Conservation (phyloP, 1,284 basidiomycete species). For the Ceratobasidium sp. region DNA sequence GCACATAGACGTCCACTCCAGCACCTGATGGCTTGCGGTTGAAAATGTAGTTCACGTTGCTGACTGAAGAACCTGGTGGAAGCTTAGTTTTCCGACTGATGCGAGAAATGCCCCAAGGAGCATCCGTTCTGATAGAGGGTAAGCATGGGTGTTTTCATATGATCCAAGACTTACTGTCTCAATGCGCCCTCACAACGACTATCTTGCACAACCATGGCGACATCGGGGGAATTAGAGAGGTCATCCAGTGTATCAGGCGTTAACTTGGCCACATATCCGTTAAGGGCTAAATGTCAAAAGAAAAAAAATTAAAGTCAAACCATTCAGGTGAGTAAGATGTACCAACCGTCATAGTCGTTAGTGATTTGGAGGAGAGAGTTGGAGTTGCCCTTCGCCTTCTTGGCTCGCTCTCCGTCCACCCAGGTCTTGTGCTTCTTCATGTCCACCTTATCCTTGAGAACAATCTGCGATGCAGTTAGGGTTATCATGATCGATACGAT, state of each 20-base stretch:
- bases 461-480: not conserved
- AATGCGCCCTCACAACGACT: not conserved
- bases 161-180: not conserved
- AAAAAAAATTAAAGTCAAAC: too few relatives aligned
- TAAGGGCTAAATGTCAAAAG: conserved; percentile 3
- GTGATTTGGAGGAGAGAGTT: conserved; percentile 4
- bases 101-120: conserved; percentile 37
- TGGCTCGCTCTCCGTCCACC: conserved; percentile 21
- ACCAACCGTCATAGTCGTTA: conserved; percentile 27
- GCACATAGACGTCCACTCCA: conserved; percentile 69
- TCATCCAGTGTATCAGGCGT: conserved; percentile 40
- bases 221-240: conserved; percentile 28
- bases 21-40: conserved; percentile 57
- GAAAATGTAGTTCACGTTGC: conserved; percentile 23
- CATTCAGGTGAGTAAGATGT: not conserved
- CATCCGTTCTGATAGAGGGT: conserved; percentile 23
- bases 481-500: not conserved
- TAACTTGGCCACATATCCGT: conserved; percentile 45
- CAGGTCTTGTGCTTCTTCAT: conserved; percentile 26
- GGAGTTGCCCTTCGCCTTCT: not conserved
- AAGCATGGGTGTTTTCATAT: not conserved
- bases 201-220: conserved; percentile 47
- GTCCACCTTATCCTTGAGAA: conserved; percentile 20
- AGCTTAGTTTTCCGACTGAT: conserved; percentile 30
- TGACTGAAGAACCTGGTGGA: conserved; percentile 6